phyloP scores from a whole-genome alignment of 768 basidiomycete species.

The Mycena floridula region DNA sequence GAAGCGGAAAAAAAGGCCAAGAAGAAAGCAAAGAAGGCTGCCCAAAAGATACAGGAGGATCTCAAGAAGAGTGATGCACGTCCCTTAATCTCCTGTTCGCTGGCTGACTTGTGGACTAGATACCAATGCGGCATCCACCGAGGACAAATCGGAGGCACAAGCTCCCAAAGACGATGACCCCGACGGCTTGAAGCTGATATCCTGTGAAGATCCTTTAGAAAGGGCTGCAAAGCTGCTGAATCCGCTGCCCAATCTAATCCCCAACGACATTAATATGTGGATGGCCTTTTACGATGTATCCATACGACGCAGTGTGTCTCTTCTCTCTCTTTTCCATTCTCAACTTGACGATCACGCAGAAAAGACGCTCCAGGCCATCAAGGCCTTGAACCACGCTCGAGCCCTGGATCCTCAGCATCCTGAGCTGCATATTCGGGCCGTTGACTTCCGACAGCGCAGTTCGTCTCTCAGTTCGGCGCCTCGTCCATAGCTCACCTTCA shows the following conservation, averaged over 20 bases:
- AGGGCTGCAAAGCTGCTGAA: conserved; percentile 65
- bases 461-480: too few relatives aligned
- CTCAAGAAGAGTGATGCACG: conserved; percentile 57
- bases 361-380: conserved; percentile 80
- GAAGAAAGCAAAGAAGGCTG: conserved; percentile 43
- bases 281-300: conserved; percentile 74
- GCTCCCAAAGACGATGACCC: conserved; percentile 76
- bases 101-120: conserved; percentile 11
- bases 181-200: conserved; percentile 67
- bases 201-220: conserved; percentile 60
- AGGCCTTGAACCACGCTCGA: conserved; percentile 56
- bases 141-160: conserved; percentile 69
- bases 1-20: conserved; percentile 86
- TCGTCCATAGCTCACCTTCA: conserved; percentile 35
- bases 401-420: conserved; percentile 50
- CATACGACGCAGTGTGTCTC: conserved; percentile 64
- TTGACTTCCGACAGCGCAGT: conserved; percentile 44
- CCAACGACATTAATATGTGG: conserved; percentile 64
- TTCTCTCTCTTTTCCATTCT: conserved; percentile 2
- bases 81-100: conserved; percentile 2
- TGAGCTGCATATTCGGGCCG: conserved; percentile 64
- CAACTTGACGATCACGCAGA: neutral
- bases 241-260: conserved; percentile 51
- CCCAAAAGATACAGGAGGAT: conserved; percentile 59
- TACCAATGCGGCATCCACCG: conserved; percentile 31